Conservation (phyloP, 2,329 filamentous ascomycete species). For the Pestalotiopsis sp. region DNA sequence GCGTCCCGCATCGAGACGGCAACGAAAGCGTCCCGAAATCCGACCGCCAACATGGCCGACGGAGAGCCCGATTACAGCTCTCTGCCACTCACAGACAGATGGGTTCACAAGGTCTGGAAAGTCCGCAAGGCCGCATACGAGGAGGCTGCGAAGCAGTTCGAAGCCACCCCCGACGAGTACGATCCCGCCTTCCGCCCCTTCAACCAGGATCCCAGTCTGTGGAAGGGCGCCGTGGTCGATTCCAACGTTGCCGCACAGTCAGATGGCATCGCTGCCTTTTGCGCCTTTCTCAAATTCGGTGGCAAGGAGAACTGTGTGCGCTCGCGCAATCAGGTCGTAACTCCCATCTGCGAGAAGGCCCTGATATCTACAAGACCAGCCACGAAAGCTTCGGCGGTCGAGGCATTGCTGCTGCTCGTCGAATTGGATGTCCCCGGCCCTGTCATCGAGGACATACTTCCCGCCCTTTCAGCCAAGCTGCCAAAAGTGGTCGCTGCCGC, state of each 20-base stretch:
- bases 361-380: conserved; percentile 83
- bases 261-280: conserved; percentile 84
- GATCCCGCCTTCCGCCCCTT: conserved; percentile 88
- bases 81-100: conserved; percentile 76
- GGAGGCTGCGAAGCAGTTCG: conserved; percentile 85
- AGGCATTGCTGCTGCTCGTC: conserved; percentile 84
- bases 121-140: conserved; percentile 94
- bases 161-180: conserved; percentile 78
- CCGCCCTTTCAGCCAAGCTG: conserved; percentile 80
- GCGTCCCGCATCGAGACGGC: background rate
- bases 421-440: conserved; percentile 85
- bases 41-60: conserved; percentile 66
- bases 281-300: conserved; percentile 89
- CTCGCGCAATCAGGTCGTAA: conserved; percentile 74
- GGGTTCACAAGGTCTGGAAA: conserved; percentile 95
- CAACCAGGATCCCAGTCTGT: conserved; percentile 77
- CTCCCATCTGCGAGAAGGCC: conserved; percentile 86
- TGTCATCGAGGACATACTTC: conserved; percentile 86
- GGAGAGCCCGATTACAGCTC: conserved; percentile 80
- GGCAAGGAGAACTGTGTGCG: conserved; percentile 76
- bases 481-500: conserved; percentile 78
- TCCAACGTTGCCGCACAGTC: conserved; percentile 97
- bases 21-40: background rate
- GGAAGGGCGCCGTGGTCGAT: conserved; percentile 91
- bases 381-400: conserved; percentile 82